These are phyloP conservation scores for Pezicula radicicola DNA, from an alignment of 2,329 filamentous ascomycete genomes.

Conservation along the genomic window DNA sequence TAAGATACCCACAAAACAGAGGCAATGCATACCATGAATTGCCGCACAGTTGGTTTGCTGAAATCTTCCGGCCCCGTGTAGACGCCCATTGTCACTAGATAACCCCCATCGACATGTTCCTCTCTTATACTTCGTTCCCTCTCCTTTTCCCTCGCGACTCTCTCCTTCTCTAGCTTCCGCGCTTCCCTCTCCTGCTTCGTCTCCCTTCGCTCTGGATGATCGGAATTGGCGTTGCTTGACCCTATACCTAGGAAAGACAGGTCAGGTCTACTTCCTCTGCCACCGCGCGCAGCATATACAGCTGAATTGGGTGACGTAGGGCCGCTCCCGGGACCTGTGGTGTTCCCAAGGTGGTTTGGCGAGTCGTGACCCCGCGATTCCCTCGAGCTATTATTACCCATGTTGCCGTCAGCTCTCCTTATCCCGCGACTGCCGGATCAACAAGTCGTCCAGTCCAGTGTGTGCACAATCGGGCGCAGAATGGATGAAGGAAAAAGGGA, in stretches of 20 bases:
- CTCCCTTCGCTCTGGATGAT: conserved; percentile 59
- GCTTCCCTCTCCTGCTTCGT: conserved; percentile 91
- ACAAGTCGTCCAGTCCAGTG: conserved; percentile 3
- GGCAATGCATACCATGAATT: conserved; percentile 69
- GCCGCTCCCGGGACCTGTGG: conserved; percentile 13
- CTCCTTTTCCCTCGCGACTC: conserved; percentile 72
- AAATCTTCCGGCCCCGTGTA: conserved; percentile 94
- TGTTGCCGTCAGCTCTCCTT: conserved; percentile 11
- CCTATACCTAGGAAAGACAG: conserved; percentile 29
- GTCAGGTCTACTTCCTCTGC: conserved; percentile 26
- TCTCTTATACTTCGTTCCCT: conserved; percentile 86
- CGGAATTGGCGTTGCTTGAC: conserved; percentile 15
- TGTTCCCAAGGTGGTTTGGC: conserved; percentile 8
- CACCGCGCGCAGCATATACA: conserved; percentile 20
- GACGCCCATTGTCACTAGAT: conserved; percentile 87
- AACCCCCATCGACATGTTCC: conserved; percentile 92
- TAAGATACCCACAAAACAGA: not conserved
- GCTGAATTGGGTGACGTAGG: conserved; percentile 18
- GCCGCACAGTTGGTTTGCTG: conserved; percentile 81
- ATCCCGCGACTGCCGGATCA: conserved; percentile 17
- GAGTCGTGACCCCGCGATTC: conserved; percentile 25
- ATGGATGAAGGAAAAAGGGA: not conserved
- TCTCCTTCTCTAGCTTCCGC: conserved; percentile 78
- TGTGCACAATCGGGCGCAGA: conserved; percentile 24
- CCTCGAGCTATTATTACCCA: conserved; percentile 27